A percentile compares a stretch with the other conserved stretches of the same genome.
Conservation (phyloP, 495 filamentous ascomycete species). For the Cetradonia linearis region DNA sequence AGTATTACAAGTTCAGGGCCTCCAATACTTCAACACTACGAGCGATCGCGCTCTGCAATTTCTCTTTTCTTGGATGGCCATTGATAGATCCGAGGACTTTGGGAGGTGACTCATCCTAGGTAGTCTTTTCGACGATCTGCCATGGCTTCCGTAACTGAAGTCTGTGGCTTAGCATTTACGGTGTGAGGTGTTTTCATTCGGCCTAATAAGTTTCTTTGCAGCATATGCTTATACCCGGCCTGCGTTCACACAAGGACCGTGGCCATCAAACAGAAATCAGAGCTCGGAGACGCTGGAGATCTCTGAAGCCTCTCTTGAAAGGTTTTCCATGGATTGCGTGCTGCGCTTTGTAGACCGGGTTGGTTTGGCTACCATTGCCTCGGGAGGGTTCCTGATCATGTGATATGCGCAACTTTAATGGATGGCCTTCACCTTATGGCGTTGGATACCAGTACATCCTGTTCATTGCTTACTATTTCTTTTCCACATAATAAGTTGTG, state of each 20-base stretch:
- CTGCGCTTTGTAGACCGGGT: neutral
- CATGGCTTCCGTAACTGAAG: neutral
- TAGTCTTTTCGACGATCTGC: neutral
- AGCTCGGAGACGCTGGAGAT: neutral
- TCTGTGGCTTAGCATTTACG: neutral
- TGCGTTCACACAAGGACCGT: slow-evolving; percentile 2
- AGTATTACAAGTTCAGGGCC: neutral
- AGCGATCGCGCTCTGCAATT: neutral
- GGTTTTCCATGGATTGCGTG: neutral
- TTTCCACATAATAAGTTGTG: neutral
- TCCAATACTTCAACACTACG: neutral
- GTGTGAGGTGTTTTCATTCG: slow-evolving; percentile 6
- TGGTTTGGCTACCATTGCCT: slow-evolving; percentile 5
- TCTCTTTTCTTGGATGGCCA: neutral
- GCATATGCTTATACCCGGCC: neutral
- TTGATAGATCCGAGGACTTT: neutral
- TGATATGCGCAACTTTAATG: neutral
- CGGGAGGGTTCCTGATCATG: slow-evolving; percentile 9
- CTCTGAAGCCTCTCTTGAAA: neutral
- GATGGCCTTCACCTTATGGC: slow-evolving; percentile 5
- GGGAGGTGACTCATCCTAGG: neutral
- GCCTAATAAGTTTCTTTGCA: neutral
- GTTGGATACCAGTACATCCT: slow-evolving; percentile 16
- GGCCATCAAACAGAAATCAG: neutral
- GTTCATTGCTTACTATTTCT: slow-evolving; percentile 1